phyloP scores from a whole-genome alignment of 805 yeast species.

The Priceomyces haplophilus region DNA sequence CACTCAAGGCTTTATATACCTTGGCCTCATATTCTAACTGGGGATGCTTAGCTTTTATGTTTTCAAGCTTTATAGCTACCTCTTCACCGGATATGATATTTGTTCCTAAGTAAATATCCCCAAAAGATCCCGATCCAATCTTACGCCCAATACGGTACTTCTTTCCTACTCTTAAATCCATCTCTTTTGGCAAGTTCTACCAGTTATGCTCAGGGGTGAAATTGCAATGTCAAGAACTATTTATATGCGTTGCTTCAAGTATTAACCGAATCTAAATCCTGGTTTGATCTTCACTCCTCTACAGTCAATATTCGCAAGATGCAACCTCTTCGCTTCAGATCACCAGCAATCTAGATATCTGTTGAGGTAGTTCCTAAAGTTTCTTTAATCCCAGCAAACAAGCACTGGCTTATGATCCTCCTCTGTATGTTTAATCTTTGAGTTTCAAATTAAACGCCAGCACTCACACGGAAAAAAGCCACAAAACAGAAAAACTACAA shows the following conservation, averaged over 20 bases:
- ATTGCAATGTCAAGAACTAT: not conserved
- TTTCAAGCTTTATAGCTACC: slow-evolving; percentile 93
- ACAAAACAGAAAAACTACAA: slow-evolving; percentile 4
- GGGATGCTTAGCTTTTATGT: slow-evolving; percentile 88
- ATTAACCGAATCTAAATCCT: not conserved
- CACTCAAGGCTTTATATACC: slow-evolving; percentile 89
- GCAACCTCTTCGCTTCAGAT: not conserved
- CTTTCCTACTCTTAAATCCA: slow-evolving; percentile 57
- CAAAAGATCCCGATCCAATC: slow-evolving; percentile 96
- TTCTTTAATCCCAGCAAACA: too few relatives aligned
- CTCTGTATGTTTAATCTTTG: not conserved
- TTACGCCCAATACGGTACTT: slow-evolving; percentile 91
- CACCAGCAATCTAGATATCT: not conserved
- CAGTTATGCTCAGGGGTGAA: not conserved
- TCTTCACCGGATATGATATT: slow-evolving; percentile 95
- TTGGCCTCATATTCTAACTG: slow-evolving; percentile 96
- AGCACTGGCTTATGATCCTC: not conserved
- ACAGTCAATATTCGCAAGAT: not conserved
- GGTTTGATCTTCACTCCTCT: not conserved
- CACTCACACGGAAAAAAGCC: slow-evolving; percentile 2
- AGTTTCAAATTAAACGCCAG: slow-evolving; percentile 3
- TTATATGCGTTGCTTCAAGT: not conserved
- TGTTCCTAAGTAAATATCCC: slow-evolving; percentile 91
- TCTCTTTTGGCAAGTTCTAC: not conserved
- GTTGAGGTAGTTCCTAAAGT: too few relatives aligned